phyloP scores from a whole-genome alignment of 768 basidiomycete species.

The Macrolepiota dolichaula region DNA sequence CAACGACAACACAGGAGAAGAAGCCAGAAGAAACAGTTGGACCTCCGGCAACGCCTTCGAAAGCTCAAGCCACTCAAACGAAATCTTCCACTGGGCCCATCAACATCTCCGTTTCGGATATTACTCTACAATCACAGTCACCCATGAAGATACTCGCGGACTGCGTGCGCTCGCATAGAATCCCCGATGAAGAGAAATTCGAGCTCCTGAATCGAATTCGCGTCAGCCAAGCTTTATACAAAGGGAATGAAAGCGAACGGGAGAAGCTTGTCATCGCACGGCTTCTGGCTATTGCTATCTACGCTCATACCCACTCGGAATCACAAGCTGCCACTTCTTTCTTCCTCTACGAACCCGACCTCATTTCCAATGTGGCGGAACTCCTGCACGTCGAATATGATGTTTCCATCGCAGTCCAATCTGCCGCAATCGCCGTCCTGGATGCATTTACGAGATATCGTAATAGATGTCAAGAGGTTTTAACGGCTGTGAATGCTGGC shows the following conservation, averaged over 20 bases:
- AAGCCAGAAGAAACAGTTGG: slow-evolving; percentile 42
- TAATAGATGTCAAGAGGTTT: slow-evolving; percentile 77
- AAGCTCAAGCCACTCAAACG: slow-evolving; percentile 29
- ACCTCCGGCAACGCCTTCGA: slow-evolving; percentile 45
- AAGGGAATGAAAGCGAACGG: slow-evolving; percentile 56
- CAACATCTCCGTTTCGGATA: slow-evolving; percentile 59
- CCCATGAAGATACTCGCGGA: slow-evolving; percentile 80
- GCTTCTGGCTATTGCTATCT: slow-evolving; percentile 86
- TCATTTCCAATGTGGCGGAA: slow-evolving; percentile 85
- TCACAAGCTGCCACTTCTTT: slow-evolving; percentile 73
- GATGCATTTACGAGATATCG: slow-evolving; percentile 89
- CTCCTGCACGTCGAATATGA: slow-evolving; percentile 78
- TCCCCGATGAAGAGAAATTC: slow-evolving; percentile 83
- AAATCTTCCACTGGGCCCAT: slow-evolving; percentile 46
- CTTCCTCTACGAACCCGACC: slow-evolving; percentile 93
- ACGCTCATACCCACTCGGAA: slow-evolving; percentile 84
- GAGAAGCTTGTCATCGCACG: slow-evolving; percentile 80
- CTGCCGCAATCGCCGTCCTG: slow-evolving; percentile 82
- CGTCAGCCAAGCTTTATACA: slow-evolving; percentile 64
- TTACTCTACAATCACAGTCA: slow-evolving; percentile 54
- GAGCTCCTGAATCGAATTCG: slow-evolving; percentile 87
- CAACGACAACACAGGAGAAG: slow-evolving; percentile 37
- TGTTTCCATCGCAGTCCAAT: slow-evolving; percentile 71
- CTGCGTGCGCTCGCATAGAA: slow-evolving; percentile 56
- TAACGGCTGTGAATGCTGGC: slow-evolving; percentile 89